Conservation (phyloP, 2,329 filamentous ascomycete species). For the Apiospora rasikravindrae region DNA sequence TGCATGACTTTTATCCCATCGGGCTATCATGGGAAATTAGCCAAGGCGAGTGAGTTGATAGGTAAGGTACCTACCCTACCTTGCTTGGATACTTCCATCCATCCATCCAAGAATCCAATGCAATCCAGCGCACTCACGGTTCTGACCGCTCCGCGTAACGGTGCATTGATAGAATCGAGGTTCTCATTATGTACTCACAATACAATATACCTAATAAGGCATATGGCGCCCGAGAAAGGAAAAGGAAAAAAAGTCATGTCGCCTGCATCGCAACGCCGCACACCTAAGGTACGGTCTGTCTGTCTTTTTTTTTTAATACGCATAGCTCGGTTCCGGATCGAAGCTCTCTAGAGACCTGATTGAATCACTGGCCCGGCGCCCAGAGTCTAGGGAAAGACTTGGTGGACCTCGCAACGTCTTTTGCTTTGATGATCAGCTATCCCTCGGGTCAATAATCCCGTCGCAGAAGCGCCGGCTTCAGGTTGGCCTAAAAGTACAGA, state of each 20-base stretch:
- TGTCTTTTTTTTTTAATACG: not conserved
- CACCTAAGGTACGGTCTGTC: too few relatives aligned
- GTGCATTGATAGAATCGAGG: not conserved
- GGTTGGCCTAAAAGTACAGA: not conserved
- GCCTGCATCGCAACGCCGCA: not conserved
- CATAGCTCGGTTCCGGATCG: not conserved
- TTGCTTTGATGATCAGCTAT: conserved; percentile 5
- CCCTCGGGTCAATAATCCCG: conserved; percentile 5
- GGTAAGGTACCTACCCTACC: not conserved
- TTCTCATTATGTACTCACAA: not conserved
- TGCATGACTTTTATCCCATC: not conserved
- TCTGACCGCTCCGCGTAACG: not conserved
- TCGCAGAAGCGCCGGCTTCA: not conserved
- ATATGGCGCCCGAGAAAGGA: too few relatives aligned
- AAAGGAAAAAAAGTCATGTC: too few relatives aligned
- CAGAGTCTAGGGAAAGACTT: not conserved
- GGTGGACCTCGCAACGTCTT: conserved; percentile 14
- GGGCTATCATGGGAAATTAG: not conserved
- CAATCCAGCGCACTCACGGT: not conserved
- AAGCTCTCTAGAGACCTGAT: not conserved
- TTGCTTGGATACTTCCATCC: not conserved
- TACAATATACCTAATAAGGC: not conserved
- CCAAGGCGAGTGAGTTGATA: not conserved
- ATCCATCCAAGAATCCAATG: not conserved
- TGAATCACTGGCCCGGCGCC: not conserved